phyloP scores from a whole-genome alignment of 2,329 filamentous ascomycete genomes.

The Colletotrichum tamarilloi region DNA sequence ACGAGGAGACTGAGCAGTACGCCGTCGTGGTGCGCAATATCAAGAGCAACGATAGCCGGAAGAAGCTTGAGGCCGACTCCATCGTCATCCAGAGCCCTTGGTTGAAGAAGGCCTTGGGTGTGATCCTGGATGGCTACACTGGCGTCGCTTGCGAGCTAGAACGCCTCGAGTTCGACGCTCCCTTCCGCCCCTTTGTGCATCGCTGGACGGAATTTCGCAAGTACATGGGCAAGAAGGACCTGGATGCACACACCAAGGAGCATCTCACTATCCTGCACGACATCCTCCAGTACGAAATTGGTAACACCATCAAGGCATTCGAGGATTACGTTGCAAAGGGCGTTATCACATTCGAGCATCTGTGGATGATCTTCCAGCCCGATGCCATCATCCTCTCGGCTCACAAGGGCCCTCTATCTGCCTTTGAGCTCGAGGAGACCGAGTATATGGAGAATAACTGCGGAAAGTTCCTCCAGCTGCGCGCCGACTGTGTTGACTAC shows the following conservation, averaged over 20 bases:
- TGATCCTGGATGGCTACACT: conserved; percentile 67
- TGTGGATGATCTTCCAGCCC: conserved; percentile 66
- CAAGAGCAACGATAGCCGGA: conserved; percentile 67
- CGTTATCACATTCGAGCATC: conserved; percentile 63
- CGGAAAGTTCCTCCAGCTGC: conserved; percentile 51
- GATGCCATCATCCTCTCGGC: conserved; percentile 53
- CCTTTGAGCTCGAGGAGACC: conserved; percentile 51
- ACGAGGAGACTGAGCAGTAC: conserved; percentile 70
- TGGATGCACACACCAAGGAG: conserved; percentile 55
- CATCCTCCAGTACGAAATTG: conserved; percentile 62
- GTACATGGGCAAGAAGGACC: conserved; percentile 51
- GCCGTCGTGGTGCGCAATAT: conserved; percentile 70
- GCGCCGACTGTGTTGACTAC: conserved; percentile 58
- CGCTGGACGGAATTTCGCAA: conserved; percentile 65
- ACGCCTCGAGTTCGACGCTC: conserved; percentile 69
- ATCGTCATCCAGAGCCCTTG: conserved; percentile 73
- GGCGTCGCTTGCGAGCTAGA: conserved; percentile 69
- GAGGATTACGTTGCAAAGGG: conserved; percentile 64
- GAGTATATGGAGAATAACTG: conserved; percentile 51
- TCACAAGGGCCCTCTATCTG: conserved; percentile 51
- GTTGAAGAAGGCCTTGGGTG: conserved; percentile 66
- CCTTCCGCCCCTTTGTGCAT: conserved; percentile 74
- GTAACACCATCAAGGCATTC: conserved; percentile 59
- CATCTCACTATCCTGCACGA: conserved; percentile 60
- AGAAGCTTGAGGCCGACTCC: conserved; percentile 70